Conservation (phyloP, 106 monocot species). For the Amphibolis antarctica region DNA sequence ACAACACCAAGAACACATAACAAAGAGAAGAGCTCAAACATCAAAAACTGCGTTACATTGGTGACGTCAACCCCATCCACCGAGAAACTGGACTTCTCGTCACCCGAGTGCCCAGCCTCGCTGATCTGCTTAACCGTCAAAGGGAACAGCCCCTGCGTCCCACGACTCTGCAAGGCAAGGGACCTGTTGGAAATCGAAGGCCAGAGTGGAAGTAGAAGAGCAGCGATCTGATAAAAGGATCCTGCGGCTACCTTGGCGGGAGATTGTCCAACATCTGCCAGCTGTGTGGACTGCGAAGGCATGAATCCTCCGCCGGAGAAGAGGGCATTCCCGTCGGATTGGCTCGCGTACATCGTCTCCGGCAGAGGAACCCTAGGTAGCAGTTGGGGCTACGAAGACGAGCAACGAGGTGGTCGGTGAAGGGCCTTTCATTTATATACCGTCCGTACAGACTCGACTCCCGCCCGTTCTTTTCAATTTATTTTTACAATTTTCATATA, state of each 20-base stretch:
- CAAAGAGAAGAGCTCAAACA: too few species aligned
- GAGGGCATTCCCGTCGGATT: conserved; percentile 50
- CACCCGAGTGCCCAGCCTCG: conserved; percentile 47
- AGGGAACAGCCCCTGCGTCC: conserved; percentile 39
- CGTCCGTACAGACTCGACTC: too few species aligned
- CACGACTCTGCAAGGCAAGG: conserved; percentile 23
- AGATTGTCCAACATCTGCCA: conserved; percentile 28
- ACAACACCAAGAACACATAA: too few species aligned
- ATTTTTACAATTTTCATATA: too few species aligned
- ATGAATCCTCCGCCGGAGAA: conserved; percentile 83
- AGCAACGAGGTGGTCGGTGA: too few species aligned
- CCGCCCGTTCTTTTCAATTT: too few species aligned
- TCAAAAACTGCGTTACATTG: conserved; percentile 39
- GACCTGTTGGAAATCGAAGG: too few species aligned
- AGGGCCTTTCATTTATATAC: too few species aligned
- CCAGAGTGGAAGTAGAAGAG: background rate
- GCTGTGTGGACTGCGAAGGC: conserved; percentile 72
- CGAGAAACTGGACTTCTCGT: conserved; percentile 60
- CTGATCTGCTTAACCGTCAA: conserved; percentile 93
- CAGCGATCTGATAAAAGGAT: too few species aligned
- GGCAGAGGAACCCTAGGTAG: too few species aligned
- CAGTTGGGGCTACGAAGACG: too few species aligned
- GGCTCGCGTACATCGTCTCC: conserved; percentile 23
- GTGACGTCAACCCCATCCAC: conserved; percentile 67
- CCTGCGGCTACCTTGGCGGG: conserved; percentile 34